A percentile compares a stretch with the other conserved stretches of the same genome.
Evolutionary conservation across 306 rosid species (phyloP).

Genomic region (Trifolium repens): DNA sequence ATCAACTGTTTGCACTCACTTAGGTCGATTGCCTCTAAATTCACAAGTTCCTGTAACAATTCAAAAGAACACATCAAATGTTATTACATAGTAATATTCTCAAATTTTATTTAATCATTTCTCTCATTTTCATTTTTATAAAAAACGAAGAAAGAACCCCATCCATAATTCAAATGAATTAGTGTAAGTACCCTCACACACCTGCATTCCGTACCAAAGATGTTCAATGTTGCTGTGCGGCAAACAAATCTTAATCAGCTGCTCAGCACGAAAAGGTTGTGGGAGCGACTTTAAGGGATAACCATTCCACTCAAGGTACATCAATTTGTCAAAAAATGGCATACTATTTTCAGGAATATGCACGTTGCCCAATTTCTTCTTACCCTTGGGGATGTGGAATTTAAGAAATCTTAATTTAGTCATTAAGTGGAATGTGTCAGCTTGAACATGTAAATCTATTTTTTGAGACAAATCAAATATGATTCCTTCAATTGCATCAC

Average conservation of each 20-base stretch:
- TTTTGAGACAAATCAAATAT: constrained; percentile 7
- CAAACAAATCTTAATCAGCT: constrained; percentile 27
- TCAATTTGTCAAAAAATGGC: constrained; percentile 18
- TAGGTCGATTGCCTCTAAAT: constrained; percentile 12
- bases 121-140: not conserved
- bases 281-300: constrained; percentile 29
- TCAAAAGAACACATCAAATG: not conserved
- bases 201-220: constrained; percentile 38
- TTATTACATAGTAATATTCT: not conserved
- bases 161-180: not conserved
- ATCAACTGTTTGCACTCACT: not conserved
- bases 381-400: not conserved
- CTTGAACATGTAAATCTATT: not conserved
- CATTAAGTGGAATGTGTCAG: constrained; percentile 27
- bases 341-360: not conserved
- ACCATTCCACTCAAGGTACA: constrained; percentile 20
- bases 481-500: constrained; percentile 22
- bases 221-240: not conserved
- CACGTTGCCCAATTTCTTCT: not conserved
- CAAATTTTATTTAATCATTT: not conserved
- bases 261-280: not conserved
- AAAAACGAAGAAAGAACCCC: not conserved
- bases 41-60: constrained; percentile 24
- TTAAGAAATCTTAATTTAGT: constrained; percentile 9
- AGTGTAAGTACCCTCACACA: not conserved